Base-by-base conservation (phyloP, 1,139 yeast genomes). In the Meyerozyma elateridarum region DNA sequence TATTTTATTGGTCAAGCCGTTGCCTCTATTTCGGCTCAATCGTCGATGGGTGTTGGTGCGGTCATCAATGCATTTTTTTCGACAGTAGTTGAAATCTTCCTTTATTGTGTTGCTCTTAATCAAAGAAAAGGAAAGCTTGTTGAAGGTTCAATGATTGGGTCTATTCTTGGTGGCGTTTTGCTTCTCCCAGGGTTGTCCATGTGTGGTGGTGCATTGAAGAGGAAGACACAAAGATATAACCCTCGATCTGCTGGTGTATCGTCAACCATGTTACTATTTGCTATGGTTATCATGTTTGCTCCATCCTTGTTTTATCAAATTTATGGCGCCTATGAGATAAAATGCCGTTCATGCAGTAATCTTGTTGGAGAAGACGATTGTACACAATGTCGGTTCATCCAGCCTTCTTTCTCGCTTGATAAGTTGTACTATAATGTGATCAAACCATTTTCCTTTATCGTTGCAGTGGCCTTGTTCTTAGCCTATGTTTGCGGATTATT, bases 41-140 rank as follows among this genome's bases (percentile, higher is more conserved):
- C 96, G 1, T 89, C 97, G 0, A 91, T 91, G 97, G 96, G 97
- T n/a, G 80, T 91, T 43, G 98, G 98, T 64, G 98, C 99, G 2
- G 96, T 89, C 1, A 88, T 91, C 46, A 91, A 91, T 56, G 99
- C 99, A 1, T 89, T 93, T 49, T 91, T 91, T 68, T 89, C 98
- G 1, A 89, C 98, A 0, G 73, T 93, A 33, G 97, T 91, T 9
- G 99, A 91, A 53, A 85, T 91, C 16, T 91, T 82, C 54, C 64
- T 91, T 32, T 91, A 91, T 53, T 83, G 95, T 54, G 95, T 91
- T 15, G 98, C 99, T 0, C 64, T 91, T 40, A 69, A 75, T 36
- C 95, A 88, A 52, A 73, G 80, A 2, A 91, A 93, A 52, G 95
- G 95, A 2, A 76, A 79, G 37, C 68, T 91, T 30, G 98, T 93